phyloP scores from a whole-genome alignment of 129 eudicot genomes.

The Flaveria trinervia region DNA sequence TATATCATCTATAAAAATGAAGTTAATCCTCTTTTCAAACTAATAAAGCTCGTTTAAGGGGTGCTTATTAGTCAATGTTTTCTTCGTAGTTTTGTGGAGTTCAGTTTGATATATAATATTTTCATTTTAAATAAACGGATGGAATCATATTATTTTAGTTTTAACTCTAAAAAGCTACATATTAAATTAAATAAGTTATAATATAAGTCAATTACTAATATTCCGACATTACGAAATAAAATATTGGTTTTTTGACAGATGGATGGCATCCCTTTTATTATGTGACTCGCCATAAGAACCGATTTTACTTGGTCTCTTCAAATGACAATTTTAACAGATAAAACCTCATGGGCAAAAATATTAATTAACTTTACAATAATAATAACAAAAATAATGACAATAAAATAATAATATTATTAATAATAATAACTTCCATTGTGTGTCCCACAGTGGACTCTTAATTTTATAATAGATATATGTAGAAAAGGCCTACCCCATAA shows the following conservation, averaged over 20 bases:
- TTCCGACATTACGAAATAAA: not conserved
- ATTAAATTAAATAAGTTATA: no score
- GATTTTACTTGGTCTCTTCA: not conserved
- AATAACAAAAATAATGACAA: not conserved
- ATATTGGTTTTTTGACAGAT: slow-evolving; percentile 16
- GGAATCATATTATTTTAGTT: slow-evolving; percentile 6
- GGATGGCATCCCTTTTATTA: not conserved
- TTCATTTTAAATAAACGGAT: not conserved
- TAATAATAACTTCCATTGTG: slow-evolving; percentile 38
- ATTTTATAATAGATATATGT: slow-evolving; percentile 23
- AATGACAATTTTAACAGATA: not conserved
- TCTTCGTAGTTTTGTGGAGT: not conserved
- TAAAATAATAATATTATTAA: not conserved
- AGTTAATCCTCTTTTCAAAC: not conserved
- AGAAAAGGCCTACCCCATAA: slow-evolving; percentile 20
- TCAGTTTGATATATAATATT: slow-evolving; percentile 16
- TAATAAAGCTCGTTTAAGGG: slow-evolving; percentile 18
- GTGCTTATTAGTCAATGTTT: slow-evolving; percentile 18
- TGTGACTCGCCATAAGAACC: no score
- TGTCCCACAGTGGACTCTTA: slow-evolving; percentile 65
- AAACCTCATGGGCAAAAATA: slow-evolving; percentile 6
- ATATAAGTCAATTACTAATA: slow-evolving; percentile 10
- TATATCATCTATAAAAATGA: slow-evolving; percentile 11
- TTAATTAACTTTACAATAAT: not conserved
- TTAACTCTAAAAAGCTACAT: not conserved